Percentiles rank a stretch among this genome's conserved stretches.
Conservation (phyloP, 108 stramenopile genomes). For the Parietichytrium sp. region DNA sequence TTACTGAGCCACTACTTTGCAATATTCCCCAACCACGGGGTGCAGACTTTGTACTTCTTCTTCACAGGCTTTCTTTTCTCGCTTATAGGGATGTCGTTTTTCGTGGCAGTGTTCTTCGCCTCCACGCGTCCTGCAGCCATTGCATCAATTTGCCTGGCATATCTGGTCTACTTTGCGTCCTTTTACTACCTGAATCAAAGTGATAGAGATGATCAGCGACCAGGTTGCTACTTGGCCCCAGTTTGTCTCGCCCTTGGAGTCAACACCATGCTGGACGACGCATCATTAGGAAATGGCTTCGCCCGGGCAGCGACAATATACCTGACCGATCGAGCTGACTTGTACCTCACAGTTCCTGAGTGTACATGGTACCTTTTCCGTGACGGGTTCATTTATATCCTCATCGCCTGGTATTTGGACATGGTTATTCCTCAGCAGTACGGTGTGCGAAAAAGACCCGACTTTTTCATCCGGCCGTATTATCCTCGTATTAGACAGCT, state of each 20-base stretch:
- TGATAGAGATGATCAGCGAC: not conserved
- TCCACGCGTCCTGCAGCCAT: conserved; percentile 61
- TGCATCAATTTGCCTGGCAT: conserved; percentile 60
- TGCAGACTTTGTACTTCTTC: conserved; percentile 53
- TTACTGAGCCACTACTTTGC: conserved; percentile 25
- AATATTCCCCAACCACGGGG: conserved; percentile 57
- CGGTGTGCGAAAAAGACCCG: conserved; percentile 34
- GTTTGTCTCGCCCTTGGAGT: conserved; percentile 17
- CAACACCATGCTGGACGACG: conserved; percentile 37
- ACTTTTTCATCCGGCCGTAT: conserved; percentile 35
- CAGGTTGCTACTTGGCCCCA: conserved; percentile 17
- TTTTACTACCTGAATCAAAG: not conserved
- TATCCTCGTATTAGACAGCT: not conserved
- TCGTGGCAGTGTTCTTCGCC: conserved; percentile 52
- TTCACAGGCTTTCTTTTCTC: conserved; percentile 52
- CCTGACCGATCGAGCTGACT: not conserved
- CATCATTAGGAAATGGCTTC: not conserved
- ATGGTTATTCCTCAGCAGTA: conserved; percentile 41
- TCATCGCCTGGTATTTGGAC: conserved; percentile 50
- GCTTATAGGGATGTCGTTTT: conserved; percentile 44
- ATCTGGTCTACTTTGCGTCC: conserved; percentile 61
- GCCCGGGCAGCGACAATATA: not conserved
- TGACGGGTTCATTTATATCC: conserved; percentile 39
- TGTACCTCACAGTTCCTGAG: not conserved
- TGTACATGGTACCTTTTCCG: not conserved